Base-by-base conservation (phyloP, 2,329 filamentous ascomycete species). In the Ophiostoma perfectum region DNA sequence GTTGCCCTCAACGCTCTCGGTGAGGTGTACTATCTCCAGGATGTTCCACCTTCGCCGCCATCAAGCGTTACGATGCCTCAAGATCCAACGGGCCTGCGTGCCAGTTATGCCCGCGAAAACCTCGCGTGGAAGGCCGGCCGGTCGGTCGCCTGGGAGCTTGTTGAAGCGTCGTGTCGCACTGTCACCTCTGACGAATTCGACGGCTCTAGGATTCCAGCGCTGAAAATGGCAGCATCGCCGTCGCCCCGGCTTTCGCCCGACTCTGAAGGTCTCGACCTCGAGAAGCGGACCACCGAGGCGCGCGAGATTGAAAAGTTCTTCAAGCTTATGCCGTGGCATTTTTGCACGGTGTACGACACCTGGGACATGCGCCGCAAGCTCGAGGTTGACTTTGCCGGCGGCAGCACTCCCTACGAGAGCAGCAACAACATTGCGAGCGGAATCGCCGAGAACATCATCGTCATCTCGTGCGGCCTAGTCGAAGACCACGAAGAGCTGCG, bases 351-450 rank as follows among this genome's bases (percentile, higher is more conserved):
- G 1, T 98, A 91, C 74, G 81, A 90, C 69, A 90, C 90, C 2
- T 98, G 95, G 94, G 91, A 98, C 74, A 98, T 98, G 93, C 88
- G 88, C 67, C 86, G 93, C 70, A 88, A 82, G 71, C 80, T 98
- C 2, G 90, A 95, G 74, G 92, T 97, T 2, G 95, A 99, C 75
- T 98, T 97, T 78, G 90, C 90, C 55, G 88, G 86, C 27, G 91
- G 93, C 72, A 67, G 86, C 47, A 49, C 55, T 2, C 27, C 27
- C 27, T 38, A 60, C 27, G 42, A 36, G 47, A 14, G 44, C 6
- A 39, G 86, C 27, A 91, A 93, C 72, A 67, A 86, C 55, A 49
- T 93, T 72, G 66, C 85, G 16, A 36, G 8, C 36, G 52, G 88
- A 65, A 89, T 88, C 39, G 93, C 93, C 27, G 94, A 97, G 77